Conservation (phyloP, 2,329 filamentous ascomycete genomes). For the Corynespora cassiicola region DNA sequence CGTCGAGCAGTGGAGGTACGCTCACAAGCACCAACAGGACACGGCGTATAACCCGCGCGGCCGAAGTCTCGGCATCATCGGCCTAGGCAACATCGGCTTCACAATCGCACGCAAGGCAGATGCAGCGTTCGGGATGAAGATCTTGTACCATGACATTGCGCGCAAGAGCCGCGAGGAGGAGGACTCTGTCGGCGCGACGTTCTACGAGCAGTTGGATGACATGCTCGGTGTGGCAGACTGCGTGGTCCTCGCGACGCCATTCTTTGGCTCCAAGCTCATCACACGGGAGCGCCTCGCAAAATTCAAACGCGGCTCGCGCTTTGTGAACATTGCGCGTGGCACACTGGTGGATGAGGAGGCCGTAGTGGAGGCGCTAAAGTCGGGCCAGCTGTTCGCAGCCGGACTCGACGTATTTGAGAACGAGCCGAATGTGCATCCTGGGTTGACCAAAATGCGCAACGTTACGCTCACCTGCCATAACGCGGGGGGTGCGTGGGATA, state of each 20-base stretch:
- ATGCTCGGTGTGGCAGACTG: conserved; percentile 35
- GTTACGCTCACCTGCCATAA: conserved; percentile 62
- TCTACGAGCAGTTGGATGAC: conserved; percentile 32
- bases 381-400: conserved; percentile 38
- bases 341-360: conserved; percentile 43
- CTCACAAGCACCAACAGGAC: conserved; percentile 16
- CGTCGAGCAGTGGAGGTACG: conserved; percentile 14
- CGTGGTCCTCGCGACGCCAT: conserved; percentile 43
- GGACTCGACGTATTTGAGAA: conserved; percentile 45
- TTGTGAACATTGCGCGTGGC: conserved; percentile 47
- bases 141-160: conserved; percentile 37
- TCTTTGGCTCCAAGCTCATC: conserved; percentile 23
- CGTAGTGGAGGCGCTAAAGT: conserved; percentile 40
- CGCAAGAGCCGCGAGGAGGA: conserved; percentile 17
- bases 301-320: conserved; percentile 30
- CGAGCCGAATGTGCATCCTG: conserved; percentile 40
- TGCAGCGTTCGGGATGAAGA: conserved; percentile 39
- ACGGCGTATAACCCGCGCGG: conserved; percentile 27
- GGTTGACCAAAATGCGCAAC: conserved; percentile 36
- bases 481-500: conserved; percentile 66
- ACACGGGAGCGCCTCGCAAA: conserved; percentile 15
- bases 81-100: conserved; percentile 44
- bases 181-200: conserved; percentile 24
- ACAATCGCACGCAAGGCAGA: conserved; percentile 34
- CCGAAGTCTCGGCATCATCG: conserved; percentile 40